Conservation (phyloP, 2,329 filamentous ascomycete genomes). For the Paraconiothyrium brasiliense region DNA sequence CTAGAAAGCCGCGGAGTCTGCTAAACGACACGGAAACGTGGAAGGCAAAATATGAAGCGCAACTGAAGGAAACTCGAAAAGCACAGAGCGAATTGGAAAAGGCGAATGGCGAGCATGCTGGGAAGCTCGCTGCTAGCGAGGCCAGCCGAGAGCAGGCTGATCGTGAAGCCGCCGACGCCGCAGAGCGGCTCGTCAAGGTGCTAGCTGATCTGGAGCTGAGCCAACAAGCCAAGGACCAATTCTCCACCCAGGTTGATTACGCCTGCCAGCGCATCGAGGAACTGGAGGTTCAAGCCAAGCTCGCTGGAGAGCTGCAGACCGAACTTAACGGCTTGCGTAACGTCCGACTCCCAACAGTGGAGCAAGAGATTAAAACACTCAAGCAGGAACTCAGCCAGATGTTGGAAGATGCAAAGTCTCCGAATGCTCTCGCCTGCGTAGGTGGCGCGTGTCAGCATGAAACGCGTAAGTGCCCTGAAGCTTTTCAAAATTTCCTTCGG, state of each 20-base stretch:
- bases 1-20: neutral
- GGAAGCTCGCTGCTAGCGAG: neutral
- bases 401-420: neutral
- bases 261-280: neutral
- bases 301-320: slow-evolving; percentile 7
- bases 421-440: neutral
- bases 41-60: slow-evolving; percentile 1
- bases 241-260: neutral
- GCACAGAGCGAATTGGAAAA: neutral
- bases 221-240: neutral
- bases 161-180: neutral
- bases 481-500: neutral
- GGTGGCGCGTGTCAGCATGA: neutral
- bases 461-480: neutral
- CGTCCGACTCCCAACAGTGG: neutral
- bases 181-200: neutral
- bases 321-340: neutral
- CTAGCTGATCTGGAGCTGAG: neutral
- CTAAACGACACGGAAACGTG: slow-evolving; percentile 2
- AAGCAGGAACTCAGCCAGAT: neutral
- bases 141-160: neutral
- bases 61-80: neutral
- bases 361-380: neutral
- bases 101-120: neutral
- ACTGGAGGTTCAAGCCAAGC: neutral